Base-by-base conservation (phyloP, 805 yeast genomes). In the Saccharomycopsis sp. region DNA sequence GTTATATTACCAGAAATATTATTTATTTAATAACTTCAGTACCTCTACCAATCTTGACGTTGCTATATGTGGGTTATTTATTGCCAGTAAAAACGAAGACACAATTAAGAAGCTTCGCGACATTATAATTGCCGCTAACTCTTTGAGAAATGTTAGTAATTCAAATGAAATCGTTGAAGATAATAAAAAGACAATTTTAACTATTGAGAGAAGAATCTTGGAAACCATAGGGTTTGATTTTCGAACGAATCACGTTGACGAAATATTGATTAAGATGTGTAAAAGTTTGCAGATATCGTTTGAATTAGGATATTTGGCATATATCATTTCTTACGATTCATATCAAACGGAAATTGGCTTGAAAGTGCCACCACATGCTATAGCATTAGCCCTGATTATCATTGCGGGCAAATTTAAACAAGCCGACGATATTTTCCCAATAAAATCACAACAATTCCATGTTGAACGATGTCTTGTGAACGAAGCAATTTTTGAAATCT, bases 171-270 rank as follows among this genome's bases (percentile, higher is more conserved):
- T 45, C 29, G 45, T 35, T 6, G 90, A 83, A 20, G 67, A 64
- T 22, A 79, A 78, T 53, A 69, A 81, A 44, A 75, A 71, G 53
- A 67, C 70, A 32, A 65, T 85, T 2, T 62, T 85, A 53, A 66
- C 66, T 14, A 54, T 81, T 29, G 96, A 88, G 59, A 78, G 80
- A 53, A 79, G 77, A 56, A 66, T 88, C 40, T 65, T 89, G 52
- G 95, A 88, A 56, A 71, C 85, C 1, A 74, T 83, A 52, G 76
- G 82, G 19, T 89, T 88, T 57, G 96, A 88, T 59, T 85, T 86
- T 56, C 70, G 94, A 53, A 70, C 75, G 35, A 77, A 77, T 41
- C 76, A 75, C 40, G 71, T 77, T 22, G 95, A 86, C 58, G 79
- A 75, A 52, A 71, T 77, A 51, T 68, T 84, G 7, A 70, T 85